Evolutionary conservation across 345 rosid species (phyloP), one percentile per base, ranked within the genome.

Genomic region (Ceriops decandra): DNA sequence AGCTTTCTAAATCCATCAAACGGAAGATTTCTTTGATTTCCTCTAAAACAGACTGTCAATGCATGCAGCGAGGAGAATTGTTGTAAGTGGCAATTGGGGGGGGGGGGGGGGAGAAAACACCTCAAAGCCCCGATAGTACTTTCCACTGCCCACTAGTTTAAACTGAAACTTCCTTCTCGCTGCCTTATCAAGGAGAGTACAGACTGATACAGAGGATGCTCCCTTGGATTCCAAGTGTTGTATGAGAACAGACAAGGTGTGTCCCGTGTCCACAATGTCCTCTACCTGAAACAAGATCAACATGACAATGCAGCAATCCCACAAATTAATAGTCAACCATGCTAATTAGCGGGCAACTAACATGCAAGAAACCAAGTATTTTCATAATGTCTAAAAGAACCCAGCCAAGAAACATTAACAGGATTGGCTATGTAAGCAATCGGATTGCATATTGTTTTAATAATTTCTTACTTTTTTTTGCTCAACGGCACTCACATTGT

Each of bases 201-300:
- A 91, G 24, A 91, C 95, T 1, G 99, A 93, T 17, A 95, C 87
- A 60, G 99, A 85, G 24, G 91, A 78, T 2, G 82, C 96, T 47
- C 89, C 91, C 74, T 84, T 89, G 5, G 74, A 60, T 69, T 82
- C 76, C 81, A 93, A 24, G 72, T 83, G 85, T 27, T 76, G 70
- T 46, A 93, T 85, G 28, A 93, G 77, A 72, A 83, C 67, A 27
- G 81, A 83, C 32, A 93, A 63, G n/a, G 98, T 91, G 80, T 67
- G 74, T 33, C 98, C 97, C 1, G 97, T 89, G 81, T 93, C 98
- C 22, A 93, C 87, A 71, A 93, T 93, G 70, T 91, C 98, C 82
- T 93, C 98, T 33, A 93, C 96, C 98, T 91, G 74, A 27, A 32
- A 74, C 49, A 67, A 54, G 33, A 69, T 46, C 62, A 52, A 19